Conservation (phyloP, 1,284 basidiomycete genomes). For the Cutaneotrichosporon sp. region DNA sequence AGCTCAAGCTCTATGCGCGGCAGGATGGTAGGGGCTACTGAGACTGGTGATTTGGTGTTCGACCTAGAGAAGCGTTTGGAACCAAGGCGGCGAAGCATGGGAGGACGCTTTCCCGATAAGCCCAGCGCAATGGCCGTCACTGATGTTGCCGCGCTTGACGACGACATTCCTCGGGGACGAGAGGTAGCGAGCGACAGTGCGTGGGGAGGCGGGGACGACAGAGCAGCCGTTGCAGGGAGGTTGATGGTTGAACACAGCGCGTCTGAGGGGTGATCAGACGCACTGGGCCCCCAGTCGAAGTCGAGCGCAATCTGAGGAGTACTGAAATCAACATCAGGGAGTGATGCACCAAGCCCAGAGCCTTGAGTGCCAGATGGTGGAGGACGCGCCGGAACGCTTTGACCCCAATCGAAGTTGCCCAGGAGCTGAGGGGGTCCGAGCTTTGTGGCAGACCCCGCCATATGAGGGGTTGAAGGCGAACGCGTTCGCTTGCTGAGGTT, state of each 20-base stretch:
- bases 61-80: neutral
- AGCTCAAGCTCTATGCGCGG: slow-evolving; percentile 1
- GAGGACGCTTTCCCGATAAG: neutral
- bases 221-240: no score
- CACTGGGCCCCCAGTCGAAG: slow-evolving; percentile 2
- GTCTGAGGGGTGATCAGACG: neutral
- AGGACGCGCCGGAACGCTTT: no score
- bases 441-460: no score
- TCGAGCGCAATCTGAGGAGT: slow-evolving; percentile 1
- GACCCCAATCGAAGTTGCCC: neutral
- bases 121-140: no score
- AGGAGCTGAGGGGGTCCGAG: neutral
- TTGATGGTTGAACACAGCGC: neutral
- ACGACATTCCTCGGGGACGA: neutral
- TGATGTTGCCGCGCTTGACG: neutral
- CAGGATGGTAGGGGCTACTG: neutral
- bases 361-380: no score
- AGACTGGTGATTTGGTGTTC: neutral
- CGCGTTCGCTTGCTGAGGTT: neutral
- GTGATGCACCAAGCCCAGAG: neutral
- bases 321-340: no score
- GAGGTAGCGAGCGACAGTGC: neutral
- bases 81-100: neutral
- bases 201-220: neutral
- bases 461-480: neutral